Percentiles rank a stretch among this genome's conserved stretches.
phyloP scores from a whole-genome alignment of 495 filamentous ascomycete species.

The Elasticomyces elasticus region DNA sequence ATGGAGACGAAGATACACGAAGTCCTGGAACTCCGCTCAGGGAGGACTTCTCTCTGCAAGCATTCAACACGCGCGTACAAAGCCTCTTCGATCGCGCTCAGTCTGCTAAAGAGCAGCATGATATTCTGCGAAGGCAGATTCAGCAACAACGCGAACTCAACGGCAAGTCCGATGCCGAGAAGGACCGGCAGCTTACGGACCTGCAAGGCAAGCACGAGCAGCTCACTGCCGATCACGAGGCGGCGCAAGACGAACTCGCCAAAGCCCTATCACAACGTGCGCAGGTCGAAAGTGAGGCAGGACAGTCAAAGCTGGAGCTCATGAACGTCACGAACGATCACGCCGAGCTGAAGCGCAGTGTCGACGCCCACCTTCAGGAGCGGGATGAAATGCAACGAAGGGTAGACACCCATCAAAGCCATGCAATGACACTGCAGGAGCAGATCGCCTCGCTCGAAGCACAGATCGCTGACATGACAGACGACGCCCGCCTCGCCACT shows the following conservation, averaged over 20 bases:
- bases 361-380: constrained; percentile 12
- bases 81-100: constrained; percentile 56
- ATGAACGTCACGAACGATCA: constrained; percentile 18
- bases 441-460: constrained; percentile 26
- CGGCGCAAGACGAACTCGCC: constrained; percentile 23
- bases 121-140: constrained; percentile 73
- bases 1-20: constrained; percentile 23
- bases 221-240: constrained; percentile 25
- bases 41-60: constrained; percentile 54
- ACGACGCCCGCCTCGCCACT: background rate
- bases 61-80: constrained; percentile 67
- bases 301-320: constrained; percentile 17
- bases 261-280: constrained; percentile 32
- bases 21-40: constrained; percentile 20
- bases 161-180: constrained; percentile 50
- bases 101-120: constrained; percentile 69
- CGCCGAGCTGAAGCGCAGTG: constrained; percentile 11
- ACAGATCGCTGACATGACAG: background rate
- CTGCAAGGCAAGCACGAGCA: constrained; percentile 33
- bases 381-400: constrained; percentile 23
- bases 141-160: constrained; percentile 88
- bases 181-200: constrained; percentile 44
- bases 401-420: constrained; percentile 31
- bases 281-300: constrained; percentile 25
- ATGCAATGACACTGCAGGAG: constrained; percentile 20